Evolutionary conservation across 352 stramenopile genomes (phyloP).

Genomic region (Globisporangium viniferum): DNA sequence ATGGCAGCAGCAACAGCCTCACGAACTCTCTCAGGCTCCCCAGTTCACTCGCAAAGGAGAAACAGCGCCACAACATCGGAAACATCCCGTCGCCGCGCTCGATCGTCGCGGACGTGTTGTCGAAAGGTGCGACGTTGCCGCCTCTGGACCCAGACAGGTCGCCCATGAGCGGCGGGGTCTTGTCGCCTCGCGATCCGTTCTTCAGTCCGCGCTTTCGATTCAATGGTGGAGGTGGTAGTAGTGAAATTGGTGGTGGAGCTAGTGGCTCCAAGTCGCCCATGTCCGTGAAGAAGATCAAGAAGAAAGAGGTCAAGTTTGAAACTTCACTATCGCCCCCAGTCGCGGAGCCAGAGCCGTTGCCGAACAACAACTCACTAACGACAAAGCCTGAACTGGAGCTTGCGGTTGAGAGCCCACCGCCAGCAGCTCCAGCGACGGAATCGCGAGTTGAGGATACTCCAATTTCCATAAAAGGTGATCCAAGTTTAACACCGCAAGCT

Average conservation of each 20-base stretch:
- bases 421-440: background rate
- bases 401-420: background rate
- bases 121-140: constrained; percentile 39
- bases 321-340: background rate
- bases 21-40: constrained; percentile 33
- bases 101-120: constrained; percentile 54
- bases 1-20: constrained; percentile 1
- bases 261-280: constrained; percentile 1
- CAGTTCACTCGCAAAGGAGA: constrained; percentile 47
- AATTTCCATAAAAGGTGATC: background rate
- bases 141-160: constrained; percentile 24
- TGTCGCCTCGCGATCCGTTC: constrained; percentile 58
- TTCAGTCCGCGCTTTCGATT: constrained; percentile 72
- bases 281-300: constrained; percentile 9
- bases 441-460: background rate
- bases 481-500: background rate
- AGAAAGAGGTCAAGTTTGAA: constrained; percentile 11
- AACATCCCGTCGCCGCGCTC: constrained; percentile 42
- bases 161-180: background rate
- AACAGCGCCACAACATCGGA: constrained; percentile 22
- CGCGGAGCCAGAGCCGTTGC: background rate
- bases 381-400: background rate
- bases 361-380: background rate
- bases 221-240: constrained; percentile 9
- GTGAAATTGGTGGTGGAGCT: background rate